Evolutionary conservation across 805 yeast genomes (phyloP), one percentile per base, ranked within the genome.

Genomic region (Candida endomychidarum): DNA sequence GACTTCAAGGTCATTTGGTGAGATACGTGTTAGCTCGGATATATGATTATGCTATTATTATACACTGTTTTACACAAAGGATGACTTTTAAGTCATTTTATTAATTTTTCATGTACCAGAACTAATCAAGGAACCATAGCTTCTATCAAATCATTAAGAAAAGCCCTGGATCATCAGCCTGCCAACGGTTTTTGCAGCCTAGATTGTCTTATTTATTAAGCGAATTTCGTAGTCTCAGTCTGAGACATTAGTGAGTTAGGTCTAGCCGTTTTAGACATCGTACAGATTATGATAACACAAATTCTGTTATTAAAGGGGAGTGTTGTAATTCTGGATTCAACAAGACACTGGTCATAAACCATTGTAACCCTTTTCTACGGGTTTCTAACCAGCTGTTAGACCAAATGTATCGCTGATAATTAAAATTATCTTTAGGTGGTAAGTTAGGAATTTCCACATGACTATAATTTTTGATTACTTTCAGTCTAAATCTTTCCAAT

Each of bases 301-400:
- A 40, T 16, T 55, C 48, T 30, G 65, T 66, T 9, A 78, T 64
- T 14, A 64, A 63, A 0, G 50, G 52, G 11, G 66, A 57, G 31
- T 63, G 63, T 45, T 65, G 64, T 21, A 65, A 57, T 16, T 62
- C 54, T 0, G 83, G 78, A 48, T 79, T 75, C 49, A 80, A 59
- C 10, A 80, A 56, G 4, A 78, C 71, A 30, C 71, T 71, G 49
- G 75, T 75, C 52, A 80, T 53, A 60, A 81, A 81, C 69, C 74
- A 75, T 50, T 81, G 86, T 16, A 81, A 56, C 0, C 83, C 81
- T 42, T 67, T 70, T 14, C 83, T 59, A 31, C 87, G 56, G 11
- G 63, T 63, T 42, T 77, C 81, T 7, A 80, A 54, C 77, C 83
- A 80, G 15, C 48, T 54, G 29, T 51, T 59, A 33, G 68, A 55